Evolutionary conservation across 2,329 filamentous ascomycete genomes (phyloP), one percentile per base, ranked within the genome.

Genomic region (Penicillium decumbens): DNA sequence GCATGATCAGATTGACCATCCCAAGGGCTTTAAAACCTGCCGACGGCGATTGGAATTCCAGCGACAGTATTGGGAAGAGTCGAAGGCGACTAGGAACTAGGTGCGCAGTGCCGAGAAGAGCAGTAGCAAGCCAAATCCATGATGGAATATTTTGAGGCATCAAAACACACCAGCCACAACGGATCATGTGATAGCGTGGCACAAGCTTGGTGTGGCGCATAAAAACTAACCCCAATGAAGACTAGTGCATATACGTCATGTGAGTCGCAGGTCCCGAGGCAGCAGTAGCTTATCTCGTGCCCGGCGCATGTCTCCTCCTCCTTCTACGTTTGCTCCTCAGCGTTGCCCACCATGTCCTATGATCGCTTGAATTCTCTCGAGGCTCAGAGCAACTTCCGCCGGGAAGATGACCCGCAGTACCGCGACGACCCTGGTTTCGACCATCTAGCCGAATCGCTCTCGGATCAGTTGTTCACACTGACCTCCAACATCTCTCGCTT

Each of bases 341-440:
- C 30, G 29, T 28, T 43, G 41, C 35, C 28, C 43, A 53, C 53
- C 55, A 97, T 97, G 92, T 95, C 92, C 15, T 97, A 93, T 74
- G 88, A 95, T 69, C 88, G 89, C 61, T 80, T 93, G 56, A 87
- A 87, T 49, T 86, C 82, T 54, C 79, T 96, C 59, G 92, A 97
- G 76, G 84, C 91, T 59, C 86, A 88, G 72, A 82, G 83, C 27
- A 81, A 77, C 54, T 80, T 79, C 74, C 78, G 88, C 55, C 81
- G 83, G 56, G 77, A 82, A 53, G 83, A 87, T 68, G 87, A 87
- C 66, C 78, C 84, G 40, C 76, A 83, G 63, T 98, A 95, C 74
- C 79, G 81, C 65, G 93, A 98, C 74, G 89, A 97, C 68, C 93
- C 93, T 44, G 90, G 90, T 57, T 98, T 97, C 78, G 82, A 89